Conservation (phyloP, 352 stramenopile genomes). For the Pythium myriotylum region DNA sequence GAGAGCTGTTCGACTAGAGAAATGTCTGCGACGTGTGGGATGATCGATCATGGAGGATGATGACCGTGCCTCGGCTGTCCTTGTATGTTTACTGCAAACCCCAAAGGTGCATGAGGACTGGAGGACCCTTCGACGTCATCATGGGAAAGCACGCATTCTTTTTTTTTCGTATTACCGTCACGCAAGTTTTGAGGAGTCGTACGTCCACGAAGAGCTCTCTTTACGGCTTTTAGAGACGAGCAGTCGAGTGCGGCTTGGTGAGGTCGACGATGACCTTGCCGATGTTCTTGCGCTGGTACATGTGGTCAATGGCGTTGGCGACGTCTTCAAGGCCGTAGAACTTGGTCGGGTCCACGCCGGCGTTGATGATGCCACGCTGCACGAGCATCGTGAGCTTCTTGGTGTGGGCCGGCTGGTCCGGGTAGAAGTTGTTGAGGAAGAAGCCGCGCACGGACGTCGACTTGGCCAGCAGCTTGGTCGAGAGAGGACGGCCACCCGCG, state of each 20-base stretch:
- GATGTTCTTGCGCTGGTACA: conserved; percentile 71
- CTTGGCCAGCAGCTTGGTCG: conserved; percentile 43
- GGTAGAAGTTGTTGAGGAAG: conserved; percentile 44
- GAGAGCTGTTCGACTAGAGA: too few species aligned
- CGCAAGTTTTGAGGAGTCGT: too few species aligned
- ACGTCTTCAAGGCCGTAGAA: conserved; percentile 58
- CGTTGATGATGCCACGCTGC: conserved; percentile 37
- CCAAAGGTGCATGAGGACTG: too few species aligned
- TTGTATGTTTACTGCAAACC: too few species aligned
- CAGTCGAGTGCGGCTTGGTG: conserved; percentile 21
- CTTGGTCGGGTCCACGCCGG: conserved; percentile 41
- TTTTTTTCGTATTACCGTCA: too few species aligned
- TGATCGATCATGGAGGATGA: too few species aligned
- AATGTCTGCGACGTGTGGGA: too few species aligned
- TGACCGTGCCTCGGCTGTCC: too few species aligned
- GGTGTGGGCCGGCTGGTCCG: conserved; percentile 34
- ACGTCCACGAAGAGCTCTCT: too few species aligned
- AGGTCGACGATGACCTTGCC: conserved; percentile 75
- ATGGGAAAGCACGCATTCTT: too few species aligned
- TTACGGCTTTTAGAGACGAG: conserved; percentile 24
- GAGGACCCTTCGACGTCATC: too few species aligned
- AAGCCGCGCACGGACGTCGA: conserved; percentile 51
- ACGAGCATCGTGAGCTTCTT: conserved; percentile 52
- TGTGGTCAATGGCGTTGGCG: conserved; percentile 52
- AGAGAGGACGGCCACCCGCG: conserved; percentile 31